phyloP scores from a whole-genome alignment of 2,329 filamentous ascomycete genomes.

The Ampelomyces quisqualis region DNA sequence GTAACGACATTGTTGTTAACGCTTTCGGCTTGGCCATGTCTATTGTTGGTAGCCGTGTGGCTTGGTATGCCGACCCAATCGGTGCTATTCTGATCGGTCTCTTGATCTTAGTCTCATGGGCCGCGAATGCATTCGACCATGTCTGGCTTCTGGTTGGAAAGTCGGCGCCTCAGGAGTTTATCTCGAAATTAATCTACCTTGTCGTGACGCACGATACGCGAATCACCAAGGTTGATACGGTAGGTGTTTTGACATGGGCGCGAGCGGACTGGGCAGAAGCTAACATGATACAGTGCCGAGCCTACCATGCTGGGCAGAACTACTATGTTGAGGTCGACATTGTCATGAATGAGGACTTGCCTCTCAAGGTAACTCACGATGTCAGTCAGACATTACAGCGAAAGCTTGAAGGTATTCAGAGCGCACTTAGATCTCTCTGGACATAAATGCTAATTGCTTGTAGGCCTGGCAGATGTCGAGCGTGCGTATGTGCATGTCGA shows the following conservation, averaged over 20 bases:
- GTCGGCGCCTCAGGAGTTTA: constrained; percentile 58
- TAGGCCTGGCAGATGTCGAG: constrained; percentile 43
- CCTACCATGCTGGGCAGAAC: constrained; percentile 62
- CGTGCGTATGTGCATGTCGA: constrained; percentile 55
- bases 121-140: constrained; percentile 61
- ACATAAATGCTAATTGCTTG: constrained; percentile 9
- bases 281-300: constrained; percentile 48
- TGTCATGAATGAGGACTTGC: constrained; percentile 58
- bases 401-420: constrained; percentile 61
- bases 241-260: constrained; percentile 23
- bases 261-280: constrained; percentile 3
- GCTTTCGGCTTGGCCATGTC: constrained; percentile 59
- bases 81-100: constrained; percentile 62
- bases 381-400: constrained; percentile 61
- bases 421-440: too few species aligned
- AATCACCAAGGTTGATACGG: constrained; percentile 60
- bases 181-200: constrained; percentile 59
- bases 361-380: constrained; percentile 60
- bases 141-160: constrained; percentile 64
- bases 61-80: constrained; percentile 63
- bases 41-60: constrained; percentile 53
- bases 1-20: constrained; percentile 60
- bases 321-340: constrained; percentile 65
- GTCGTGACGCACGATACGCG: constrained; percentile 55
- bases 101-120: constrained; percentile 63